Conservation (phyloP, 208 protist genomes). For the Vickermania ingenoplastis region DNA sequence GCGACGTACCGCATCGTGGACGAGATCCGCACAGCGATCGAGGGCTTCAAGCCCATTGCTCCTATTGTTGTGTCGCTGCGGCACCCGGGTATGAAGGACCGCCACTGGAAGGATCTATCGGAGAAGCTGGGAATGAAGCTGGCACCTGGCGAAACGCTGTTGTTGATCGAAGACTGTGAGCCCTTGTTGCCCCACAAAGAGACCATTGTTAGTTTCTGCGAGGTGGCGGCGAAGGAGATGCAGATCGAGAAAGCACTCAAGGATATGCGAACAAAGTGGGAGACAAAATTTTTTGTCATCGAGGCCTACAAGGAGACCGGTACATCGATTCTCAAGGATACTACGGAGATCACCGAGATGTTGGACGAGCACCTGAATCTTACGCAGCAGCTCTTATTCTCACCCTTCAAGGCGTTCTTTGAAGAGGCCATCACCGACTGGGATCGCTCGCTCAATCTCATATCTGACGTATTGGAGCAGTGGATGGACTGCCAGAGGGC, state of each 20-base stretch:
- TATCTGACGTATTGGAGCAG: slow-evolving; percentile 94
- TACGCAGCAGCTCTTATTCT: slow-evolving; percentile 95
- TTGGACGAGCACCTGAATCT: slow-evolving; percentile 95
- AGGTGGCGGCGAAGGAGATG: slow-evolving; percentile 95
- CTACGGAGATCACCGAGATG: slow-evolving; percentile 87
- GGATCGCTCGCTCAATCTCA: slow-evolving; percentile 90
- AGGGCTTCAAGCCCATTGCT: slow-evolving; percentile 93
- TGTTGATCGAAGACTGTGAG: slow-evolving; percentile 79
- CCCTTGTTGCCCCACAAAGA: slow-evolving; percentile 77
- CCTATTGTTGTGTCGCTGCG: slow-evolving; percentile 92
- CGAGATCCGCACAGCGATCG: slow-evolving; percentile 78
- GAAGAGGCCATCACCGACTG: slow-evolving; percentile 91
- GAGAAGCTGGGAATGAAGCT: slow-evolving; percentile 86
- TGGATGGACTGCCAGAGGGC: slow-evolving; percentile 93
- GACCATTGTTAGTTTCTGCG: slow-evolving; percentile 89
- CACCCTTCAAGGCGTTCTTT: slow-evolving; percentile 94
- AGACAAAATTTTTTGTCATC: slow-evolving; percentile 84
- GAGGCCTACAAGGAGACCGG: slow-evolving; percentile 90
- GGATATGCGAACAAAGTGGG: slow-evolving; percentile 95
- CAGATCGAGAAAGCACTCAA: slow-evolving; percentile 93
- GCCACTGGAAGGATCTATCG: slow-evolving; percentile 91
- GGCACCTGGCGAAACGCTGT: slow-evolving; percentile 78
- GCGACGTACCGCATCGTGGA: slow-evolving; percentile 86
- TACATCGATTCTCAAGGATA: slow-evolving; percentile 92
- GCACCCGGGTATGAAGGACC: slow-evolving; percentile 94